Conservation (phyloP, 75 land plant species). For the Picea glauca region DNA sequence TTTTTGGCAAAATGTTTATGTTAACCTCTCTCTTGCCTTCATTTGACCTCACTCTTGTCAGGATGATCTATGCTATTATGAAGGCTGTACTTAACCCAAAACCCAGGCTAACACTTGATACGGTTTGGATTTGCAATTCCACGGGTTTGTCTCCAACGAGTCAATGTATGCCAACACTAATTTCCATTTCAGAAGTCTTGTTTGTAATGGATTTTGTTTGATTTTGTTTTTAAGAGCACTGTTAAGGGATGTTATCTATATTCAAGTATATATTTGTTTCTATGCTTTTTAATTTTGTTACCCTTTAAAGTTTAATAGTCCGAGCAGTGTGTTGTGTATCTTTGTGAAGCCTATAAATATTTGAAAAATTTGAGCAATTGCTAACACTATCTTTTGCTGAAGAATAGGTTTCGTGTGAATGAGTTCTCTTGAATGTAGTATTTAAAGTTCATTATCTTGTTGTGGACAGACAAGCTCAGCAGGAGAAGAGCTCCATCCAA, state of each 20-base stretch:
- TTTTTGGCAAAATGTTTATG: no score
- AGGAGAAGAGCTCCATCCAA: slow-evolving; percentile 30
- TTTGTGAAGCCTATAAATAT: not conserved
- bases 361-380: not conserved
- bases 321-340: not conserved
- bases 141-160: not conserved
- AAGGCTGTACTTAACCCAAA: not conserved
- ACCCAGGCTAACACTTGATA: no score
- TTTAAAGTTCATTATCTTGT: not conserved
- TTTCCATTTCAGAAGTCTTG: not conserved
- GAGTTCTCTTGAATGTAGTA: not conserved
- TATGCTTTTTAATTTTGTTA: not conserved
- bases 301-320: not conserved
- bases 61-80: not conserved
- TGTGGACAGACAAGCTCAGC: slow-evolving; percentile 1
- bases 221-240: not conserved
- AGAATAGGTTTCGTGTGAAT: not conserved
- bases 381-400: not conserved
- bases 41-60: not conserved
- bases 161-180: no score
- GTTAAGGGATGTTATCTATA: not conserved
- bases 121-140: not conserved
- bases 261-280: not conserved
- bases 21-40: not conserved
- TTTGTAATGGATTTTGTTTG: not conserved